phyloP scores from a whole-genome alignment of 306 rosid species.

The Medicago lupulina region DNA sequence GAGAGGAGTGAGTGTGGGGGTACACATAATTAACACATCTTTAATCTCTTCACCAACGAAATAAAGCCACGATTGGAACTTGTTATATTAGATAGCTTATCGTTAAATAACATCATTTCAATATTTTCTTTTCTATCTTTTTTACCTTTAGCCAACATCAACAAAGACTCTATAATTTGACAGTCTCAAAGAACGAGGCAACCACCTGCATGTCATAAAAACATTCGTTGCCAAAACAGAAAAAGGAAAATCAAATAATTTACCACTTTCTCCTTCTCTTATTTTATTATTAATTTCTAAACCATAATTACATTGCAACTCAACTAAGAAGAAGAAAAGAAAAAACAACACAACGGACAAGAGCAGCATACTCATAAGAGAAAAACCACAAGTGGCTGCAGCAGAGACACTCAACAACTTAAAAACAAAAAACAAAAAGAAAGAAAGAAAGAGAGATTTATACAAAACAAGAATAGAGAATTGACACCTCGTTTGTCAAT shows the following conservation, averaged over 20 bases:
- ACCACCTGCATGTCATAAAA: conserved; percentile 6
- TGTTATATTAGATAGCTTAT: not conserved
- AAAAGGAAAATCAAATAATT: not conserved
- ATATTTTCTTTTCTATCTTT: conserved; percentile 16
- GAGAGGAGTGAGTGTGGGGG: not conserved
- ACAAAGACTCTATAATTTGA: not conserved
- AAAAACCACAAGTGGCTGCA: conserved; percentile 57
- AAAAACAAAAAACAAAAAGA: not conserved
- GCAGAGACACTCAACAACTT: not conserved
- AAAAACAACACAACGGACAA: not conserved
- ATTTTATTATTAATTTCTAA: conserved; percentile 10
- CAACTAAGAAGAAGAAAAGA: conserved; percentile 5
- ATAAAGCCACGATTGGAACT: conserved; percentile 14
- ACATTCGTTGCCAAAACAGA: conserved; percentile 1
- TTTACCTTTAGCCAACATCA: not conserved
- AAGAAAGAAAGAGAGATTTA: conserved; percentile 2
- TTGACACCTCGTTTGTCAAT: too few relatives aligned
- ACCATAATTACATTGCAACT: conserved; percentile 49
- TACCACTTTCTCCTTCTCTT: conserved; percentile 25
- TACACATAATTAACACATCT: conserved; percentile 1
- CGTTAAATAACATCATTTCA: conserved; percentile 33
- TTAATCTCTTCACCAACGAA: conserved; percentile 5
- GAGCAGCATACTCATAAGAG: conserved; percentile 33
- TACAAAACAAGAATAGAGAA: not conserved
- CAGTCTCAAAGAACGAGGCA: not conserved